A percentile compares a stretch with the other conserved stretches of the same genome.
Evolutionary conservation across 495 filamentous ascomycete species (phyloP).

Genomic region (Aspergillus heteromorphus): DNA sequence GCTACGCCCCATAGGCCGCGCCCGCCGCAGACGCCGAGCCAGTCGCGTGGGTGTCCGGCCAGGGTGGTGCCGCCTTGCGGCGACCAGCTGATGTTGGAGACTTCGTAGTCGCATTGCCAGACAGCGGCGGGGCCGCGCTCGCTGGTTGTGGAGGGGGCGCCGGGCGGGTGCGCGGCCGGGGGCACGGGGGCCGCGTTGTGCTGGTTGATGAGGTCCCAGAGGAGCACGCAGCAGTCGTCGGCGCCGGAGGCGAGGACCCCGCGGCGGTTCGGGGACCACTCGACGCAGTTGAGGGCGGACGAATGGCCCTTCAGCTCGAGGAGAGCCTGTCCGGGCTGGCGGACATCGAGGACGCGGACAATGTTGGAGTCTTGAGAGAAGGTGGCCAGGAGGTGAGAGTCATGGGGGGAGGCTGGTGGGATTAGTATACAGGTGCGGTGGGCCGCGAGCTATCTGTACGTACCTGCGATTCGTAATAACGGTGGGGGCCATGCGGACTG

Average conservation of each 20-base stretch:
- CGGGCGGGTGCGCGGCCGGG: constrained; percentile 27
- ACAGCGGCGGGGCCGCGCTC: constrained; percentile 67
- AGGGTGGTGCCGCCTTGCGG: constrained; percentile 65
- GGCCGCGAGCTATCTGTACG: constrained; percentile 1
- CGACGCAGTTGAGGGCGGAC: constrained; percentile 80
- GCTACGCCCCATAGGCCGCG: constrained; percentile 88
- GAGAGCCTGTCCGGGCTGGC: constrained; percentile 92
- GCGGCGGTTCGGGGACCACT: constrained; percentile 86
- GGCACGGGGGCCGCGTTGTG: constrained; percentile 48
- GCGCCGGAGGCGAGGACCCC: constrained; percentile 88
- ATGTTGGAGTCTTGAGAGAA: constrained; percentile 91
- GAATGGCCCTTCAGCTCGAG: constrained; percentile 91
- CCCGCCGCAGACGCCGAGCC: constrained; percentile 90
- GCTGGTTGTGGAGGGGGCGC: constrained; percentile 31
- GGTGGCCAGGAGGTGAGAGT: constrained; percentile 90
- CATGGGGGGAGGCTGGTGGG: constrained; percentile 78
- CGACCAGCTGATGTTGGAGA: constrained; percentile 92
- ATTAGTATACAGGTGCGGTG: constrained; percentile 6
- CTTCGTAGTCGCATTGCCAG: constrained; percentile 96
- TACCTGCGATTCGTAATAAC: constrained; percentile 74
- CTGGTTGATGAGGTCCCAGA: constrained; percentile 88
- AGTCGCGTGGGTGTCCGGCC: constrained; percentile 70
- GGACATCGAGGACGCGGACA: constrained; percentile 92
- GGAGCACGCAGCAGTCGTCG: constrained; percentile 82
- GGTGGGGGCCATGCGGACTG: constrained; percentile 72